Evolutionary conservation across 164 flowering plant genomes (phyloP), one percentile per base, ranked within the genome.

Genomic region (Berberis thunbergii): DNA sequence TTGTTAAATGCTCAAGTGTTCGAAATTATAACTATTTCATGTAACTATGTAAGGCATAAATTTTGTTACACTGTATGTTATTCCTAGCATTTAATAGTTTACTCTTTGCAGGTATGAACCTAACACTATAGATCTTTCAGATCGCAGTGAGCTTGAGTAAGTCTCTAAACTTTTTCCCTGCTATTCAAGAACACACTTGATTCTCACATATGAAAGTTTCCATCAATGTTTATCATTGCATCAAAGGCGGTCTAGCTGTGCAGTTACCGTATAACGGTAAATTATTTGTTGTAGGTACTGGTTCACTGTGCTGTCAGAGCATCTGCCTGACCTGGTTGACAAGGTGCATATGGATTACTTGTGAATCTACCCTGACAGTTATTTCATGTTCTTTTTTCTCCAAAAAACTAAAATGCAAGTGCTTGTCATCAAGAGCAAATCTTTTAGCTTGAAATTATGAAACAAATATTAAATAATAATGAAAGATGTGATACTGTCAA

Each of bases 291-390:
- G 67, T 69, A 95, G 99, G 80, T 95, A 91, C 70, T 95, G 99
- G 99, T 82, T 86, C 65, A 85, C 83, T 60, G 91, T 95, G 67
- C 77, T 95, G 49, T 83, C 88, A 44, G 97, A 81, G 71, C 96
- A 91, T 80, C 74, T 88, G 72, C 86, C 94, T 3, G 99, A 88
- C 73, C 97, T 95, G 71, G 97, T 91, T 67, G 97, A 91, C 73
- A 95, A 88, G 99, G 99, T 91, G 84, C 62, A 49, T n/a, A 67
- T 67, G 10, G 41, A 45, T 66, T 3, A 59, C 62, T 52, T 26
- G 53, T 10, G 26, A 13, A 43, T 46, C 45, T 62, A 2, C 9
- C 49, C 43, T 58, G 50, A n/a, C 3, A 40, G 48, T 54, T 55
- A 58, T 57, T 49, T 45, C 5, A 7, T 53, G 26, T 52, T 3